Conservation (phyloP, 306 rosid genomes). For the Fragaria vesca region DNA sequence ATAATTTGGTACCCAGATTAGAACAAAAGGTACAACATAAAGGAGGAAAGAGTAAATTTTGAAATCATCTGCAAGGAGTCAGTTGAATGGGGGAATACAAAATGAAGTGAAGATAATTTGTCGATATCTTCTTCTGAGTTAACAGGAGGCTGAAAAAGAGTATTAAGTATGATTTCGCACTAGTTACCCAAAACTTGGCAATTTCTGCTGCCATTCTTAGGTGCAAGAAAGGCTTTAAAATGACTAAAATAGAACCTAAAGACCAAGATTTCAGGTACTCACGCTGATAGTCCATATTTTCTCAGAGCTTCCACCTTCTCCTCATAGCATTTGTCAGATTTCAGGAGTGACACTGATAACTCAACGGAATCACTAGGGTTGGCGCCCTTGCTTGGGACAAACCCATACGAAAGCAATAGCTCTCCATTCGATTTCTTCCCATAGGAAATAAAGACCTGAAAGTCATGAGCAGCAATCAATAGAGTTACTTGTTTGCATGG, state of each 20-base stretch:
- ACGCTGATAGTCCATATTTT: constrained; percentile 70
- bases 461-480: constrained; percentile 30
- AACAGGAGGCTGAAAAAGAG: background rate
- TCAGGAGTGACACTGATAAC: constrained; percentile 62
- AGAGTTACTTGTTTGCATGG: constrained; percentile 1
- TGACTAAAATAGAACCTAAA: background rate
- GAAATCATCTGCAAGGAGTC: background rate
- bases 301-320: constrained; percentile 70
- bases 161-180: background rate
- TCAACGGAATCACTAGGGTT: constrained; percentile 91
- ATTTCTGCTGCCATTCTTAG: background rate
- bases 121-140: background rate
- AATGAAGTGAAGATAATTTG: background rate
- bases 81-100: background rate
- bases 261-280: constrained; percentile 28
- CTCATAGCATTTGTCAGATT: constrained; percentile 66
- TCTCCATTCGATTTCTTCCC: constrained; percentile 95
- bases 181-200: background rate
- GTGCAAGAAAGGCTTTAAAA: background rate
- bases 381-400: constrained; percentile 90
- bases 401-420: constrained; percentile 85
- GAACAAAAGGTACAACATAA: background rate
- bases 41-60: background rate
- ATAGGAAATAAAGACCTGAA: constrained; percentile 90
- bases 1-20: constrained; percentile 14